Conservation (phyloP, 2,329 filamentous ascomycete genomes). For the Uncinocarpus reesii region DNA sequence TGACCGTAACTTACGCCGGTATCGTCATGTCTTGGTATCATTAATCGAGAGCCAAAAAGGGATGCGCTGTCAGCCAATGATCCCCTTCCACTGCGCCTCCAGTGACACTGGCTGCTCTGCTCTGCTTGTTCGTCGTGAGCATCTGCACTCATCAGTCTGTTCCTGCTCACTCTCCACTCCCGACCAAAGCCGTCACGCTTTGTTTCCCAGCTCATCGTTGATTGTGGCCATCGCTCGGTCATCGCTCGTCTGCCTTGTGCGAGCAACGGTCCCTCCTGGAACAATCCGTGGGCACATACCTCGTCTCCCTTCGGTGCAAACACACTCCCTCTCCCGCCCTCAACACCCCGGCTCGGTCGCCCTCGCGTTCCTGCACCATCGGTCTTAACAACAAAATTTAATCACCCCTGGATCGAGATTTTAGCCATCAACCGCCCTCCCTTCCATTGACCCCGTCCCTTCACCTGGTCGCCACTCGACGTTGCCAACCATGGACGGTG, state of each 20-base stretch:
- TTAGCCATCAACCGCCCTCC: constrained; percentile 8
- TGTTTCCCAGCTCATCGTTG: neutral
- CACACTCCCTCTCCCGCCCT: neutral
- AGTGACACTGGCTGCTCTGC: neutral
- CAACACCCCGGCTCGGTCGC: constrained; percentile 10
- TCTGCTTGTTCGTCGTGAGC: neutral
- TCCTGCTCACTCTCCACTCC: constrained; percentile 1
- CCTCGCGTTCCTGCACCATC: constrained; percentile 10
- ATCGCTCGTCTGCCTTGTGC: neutral
- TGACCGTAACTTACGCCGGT: neutral
- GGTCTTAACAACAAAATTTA: constrained; percentile 8
- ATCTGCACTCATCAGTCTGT: neutral
- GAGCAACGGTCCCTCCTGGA: neutral
- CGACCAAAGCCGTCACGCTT: neutral
- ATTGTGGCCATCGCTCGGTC: neutral
- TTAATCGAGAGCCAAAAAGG: constrained; percentile 4
- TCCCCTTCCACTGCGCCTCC: constrained; percentile 4
- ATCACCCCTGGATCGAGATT: neutral
- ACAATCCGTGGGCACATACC: constrained; percentile 3
- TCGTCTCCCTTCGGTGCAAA: constrained; percentile 1
- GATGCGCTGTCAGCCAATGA: constrained; percentile 4
- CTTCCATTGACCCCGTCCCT: constrained; percentile 10
- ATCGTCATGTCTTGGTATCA: neutral
- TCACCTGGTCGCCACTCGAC: constrained; percentile 15
- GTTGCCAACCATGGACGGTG: constrained; percentile 42